These are phyloP conservation scores for Aureobasidium sp. DNA, from an alignment of 2,329 filamentous ascomycete species.

Conservation along the genomic window DNA sequence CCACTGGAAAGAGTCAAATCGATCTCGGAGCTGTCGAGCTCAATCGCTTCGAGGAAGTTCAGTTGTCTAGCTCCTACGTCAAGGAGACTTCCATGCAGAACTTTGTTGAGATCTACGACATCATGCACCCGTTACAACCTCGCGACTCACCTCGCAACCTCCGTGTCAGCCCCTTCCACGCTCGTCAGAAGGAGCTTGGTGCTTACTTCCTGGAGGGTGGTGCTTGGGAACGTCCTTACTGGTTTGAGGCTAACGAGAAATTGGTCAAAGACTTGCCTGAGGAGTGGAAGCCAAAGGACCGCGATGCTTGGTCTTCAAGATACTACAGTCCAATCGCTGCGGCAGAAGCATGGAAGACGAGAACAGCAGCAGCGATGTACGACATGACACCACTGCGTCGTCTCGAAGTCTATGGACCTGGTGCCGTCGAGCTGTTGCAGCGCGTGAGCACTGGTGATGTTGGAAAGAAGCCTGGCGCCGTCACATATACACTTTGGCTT, in stretches of 20 bases:
- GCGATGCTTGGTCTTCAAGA: conserved; percentile 52
- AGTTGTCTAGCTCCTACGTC: conserved; percentile 50
- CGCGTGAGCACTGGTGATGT: conserved; percentile 47
- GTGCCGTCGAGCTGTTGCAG: conserved; percentile 49
- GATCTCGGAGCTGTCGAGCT: conserved; percentile 56
- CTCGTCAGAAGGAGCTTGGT: conserved; percentile 48
- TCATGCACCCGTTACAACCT: conserved; percentile 55
- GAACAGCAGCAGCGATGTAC: conserved; percentile 55
- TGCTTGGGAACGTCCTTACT: conserved; percentile 58
- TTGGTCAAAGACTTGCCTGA: conserved; percentile 47
- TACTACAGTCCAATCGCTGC: conserved; percentile 54
- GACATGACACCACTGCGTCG: conserved; percentile 56
- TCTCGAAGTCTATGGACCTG: conserved; percentile 52
- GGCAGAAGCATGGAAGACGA: conserved; percentile 58
- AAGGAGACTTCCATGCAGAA: conserved; percentile 51
- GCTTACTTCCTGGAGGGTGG: conserved; percentile 54
- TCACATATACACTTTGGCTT: conserved; percentile 53
- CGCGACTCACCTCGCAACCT: conserved; percentile 52
- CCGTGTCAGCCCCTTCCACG: conserved; percentile 52
- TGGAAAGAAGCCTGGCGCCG: conserved; percentile 39
- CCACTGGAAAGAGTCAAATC: conserved; percentile 47
- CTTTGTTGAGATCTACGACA: conserved; percentile 60
- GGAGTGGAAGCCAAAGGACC: conserved; percentile 48
- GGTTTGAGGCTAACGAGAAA: conserved; percentile 52
- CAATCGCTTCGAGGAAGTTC: conserved; percentile 54